Evolutionary conservation across 305 asterid genomes (phyloP).

Genomic region (Striga hermonthica): DNA sequence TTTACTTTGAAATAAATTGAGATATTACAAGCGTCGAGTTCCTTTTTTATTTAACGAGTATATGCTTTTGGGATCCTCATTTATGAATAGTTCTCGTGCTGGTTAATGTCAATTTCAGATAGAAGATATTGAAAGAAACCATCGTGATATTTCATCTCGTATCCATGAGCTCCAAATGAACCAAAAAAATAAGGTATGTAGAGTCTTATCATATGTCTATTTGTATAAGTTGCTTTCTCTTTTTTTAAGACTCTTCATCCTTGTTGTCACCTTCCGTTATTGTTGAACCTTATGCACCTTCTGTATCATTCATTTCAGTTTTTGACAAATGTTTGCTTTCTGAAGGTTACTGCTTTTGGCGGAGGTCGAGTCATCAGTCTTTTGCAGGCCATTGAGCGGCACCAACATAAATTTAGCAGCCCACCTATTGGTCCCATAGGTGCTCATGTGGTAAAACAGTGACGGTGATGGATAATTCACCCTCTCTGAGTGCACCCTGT

Average conservation of each 20-base stretch:
- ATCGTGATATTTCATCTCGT: constrained; percentile 40
- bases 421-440: constrained; percentile 98
- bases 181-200: constrained; percentile 59
- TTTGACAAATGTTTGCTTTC: constrained; percentile 23
- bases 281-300: constrained; percentile 25
- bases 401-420: constrained; percentile 55
- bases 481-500: constrained; percentile 23
- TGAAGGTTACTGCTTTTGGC: constrained; percentile 94
- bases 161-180: constrained; percentile 63
- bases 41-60: constrained; percentile 8
- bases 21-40: too few relatives aligned
- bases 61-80: constrained; percentile 13
- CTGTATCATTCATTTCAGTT: constrained; percentile 19
- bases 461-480: constrained; percentile 13
- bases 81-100: constrained; percentile 8
- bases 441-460: constrained; percentile 50
- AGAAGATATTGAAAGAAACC: constrained; percentile 46
- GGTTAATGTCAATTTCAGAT: constrained; percentile 44
- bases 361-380: constrained; percentile 64
- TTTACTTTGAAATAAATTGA: too few relatives aligned
- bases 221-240: not conserved
- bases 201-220: constrained; percentile 19
- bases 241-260: not conserved
- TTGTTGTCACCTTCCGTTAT: constrained; percentile 12
- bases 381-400: constrained; percentile 71